These are phyloP conservation scores for Capronia americana DNA, from an alignment of 2,329 filamentous ascomycete species.

Conservation along the genomic window DNA sequence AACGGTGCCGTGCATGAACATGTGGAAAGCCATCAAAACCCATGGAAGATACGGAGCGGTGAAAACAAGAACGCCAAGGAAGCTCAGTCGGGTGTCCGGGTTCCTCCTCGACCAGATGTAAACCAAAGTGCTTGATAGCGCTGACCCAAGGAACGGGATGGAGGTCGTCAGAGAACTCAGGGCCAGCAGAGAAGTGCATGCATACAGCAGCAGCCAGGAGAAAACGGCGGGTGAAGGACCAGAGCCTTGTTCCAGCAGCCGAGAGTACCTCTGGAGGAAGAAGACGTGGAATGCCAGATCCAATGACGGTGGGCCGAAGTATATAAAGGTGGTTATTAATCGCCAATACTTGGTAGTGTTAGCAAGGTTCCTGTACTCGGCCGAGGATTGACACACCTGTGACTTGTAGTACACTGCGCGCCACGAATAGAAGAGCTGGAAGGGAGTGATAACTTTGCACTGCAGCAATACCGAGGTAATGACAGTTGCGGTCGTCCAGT, in stretches of 20 bases:
- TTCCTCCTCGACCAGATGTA: slow-evolving; percentile 98
- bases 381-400: slow-evolving; percentile 67
- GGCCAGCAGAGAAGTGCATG: slow-evolving; percentile 76
- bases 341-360: slow-evolving; percentile 83
- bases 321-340: slow-evolving; percentile 93
- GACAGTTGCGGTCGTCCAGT: slow-evolving; percentile 95
- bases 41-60: slow-evolving; percentile 93
- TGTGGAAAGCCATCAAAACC: slow-evolving; percentile 91
- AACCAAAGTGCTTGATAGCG: slow-evolving; percentile 88
- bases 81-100: slow-evolving; percentile 86
- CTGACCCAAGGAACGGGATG: slow-evolving; percentile 91
- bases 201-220: slow-evolving; percentile 90
- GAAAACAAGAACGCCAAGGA: slow-evolving; percentile 87
- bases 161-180: slow-evolving; percentile 81
- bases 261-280: slow-evolving; percentile 95
- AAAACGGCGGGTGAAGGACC: slow-evolving; percentile 90
- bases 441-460: slow-evolving; percentile 88
- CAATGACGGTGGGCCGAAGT: slow-evolving; percentile 92
- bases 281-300: slow-evolving; percentile 98
- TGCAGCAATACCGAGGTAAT: slow-evolving; percentile 88
- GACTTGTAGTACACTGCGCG: slow-evolving; percentile 88
- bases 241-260: slow-evolving; percentile 93
- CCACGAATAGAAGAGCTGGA: slow-evolving; percentile 97
- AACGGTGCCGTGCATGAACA: slow-evolving; percentile 86
- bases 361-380: not conserved